phyloP scores from a whole-genome alignment of 768 basidiomycete species.

The Podaxis sp. region DNA sequence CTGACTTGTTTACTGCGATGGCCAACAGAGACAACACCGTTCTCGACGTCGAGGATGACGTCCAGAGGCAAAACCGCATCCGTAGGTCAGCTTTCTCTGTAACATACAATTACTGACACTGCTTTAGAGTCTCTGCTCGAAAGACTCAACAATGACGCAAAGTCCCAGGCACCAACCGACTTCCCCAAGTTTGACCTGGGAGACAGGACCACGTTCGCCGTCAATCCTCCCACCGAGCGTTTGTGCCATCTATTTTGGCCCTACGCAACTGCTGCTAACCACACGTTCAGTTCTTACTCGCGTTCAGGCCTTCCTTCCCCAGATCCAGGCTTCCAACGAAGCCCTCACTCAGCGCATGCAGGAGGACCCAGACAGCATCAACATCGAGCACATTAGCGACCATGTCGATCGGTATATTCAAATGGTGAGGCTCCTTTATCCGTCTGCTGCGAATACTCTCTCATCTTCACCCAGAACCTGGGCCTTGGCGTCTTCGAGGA shows the following conservation, averaged over 20 bases:
- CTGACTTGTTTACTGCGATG: conserved; percentile 5
- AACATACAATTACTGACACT: neutral
- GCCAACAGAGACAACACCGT: conserved; percentile 1
- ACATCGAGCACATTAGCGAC: conserved; percentile 60
- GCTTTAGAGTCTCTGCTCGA: conserved; percentile 36
- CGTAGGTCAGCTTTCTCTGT: conserved; percentile 9
- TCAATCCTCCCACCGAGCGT: conserved; percentile 48
- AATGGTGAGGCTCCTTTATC: conserved; percentile 41
- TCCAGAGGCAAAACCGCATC: conserved; percentile 13
- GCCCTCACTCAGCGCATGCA: conserved; percentile 41
- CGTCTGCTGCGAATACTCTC: neutral
- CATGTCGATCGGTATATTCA: conserved; percentile 54
- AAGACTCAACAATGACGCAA: conserved; percentile 27
- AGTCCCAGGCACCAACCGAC: conserved; percentile 15
- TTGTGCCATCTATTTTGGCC: conserved; percentile 18
- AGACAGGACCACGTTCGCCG: conserved; percentile 28
- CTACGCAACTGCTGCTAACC: neutral
- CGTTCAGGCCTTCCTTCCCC: conserved; percentile 63
- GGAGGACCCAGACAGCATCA: conserved; percentile 52
- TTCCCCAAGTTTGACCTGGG: conserved; percentile 32
- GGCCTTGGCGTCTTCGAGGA: conserved; percentile 61
- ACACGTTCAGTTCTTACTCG: conserved; percentile 55
- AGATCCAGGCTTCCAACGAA: conserved; percentile 61
- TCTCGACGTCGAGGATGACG: conserved; percentile 15
- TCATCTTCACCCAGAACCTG: conserved; percentile 41